Evolutionary conservation across 805 yeast genomes (phyloP), one percentile per base, ranked within the genome.

Genomic region (Lachancea meyersii): DNA sequence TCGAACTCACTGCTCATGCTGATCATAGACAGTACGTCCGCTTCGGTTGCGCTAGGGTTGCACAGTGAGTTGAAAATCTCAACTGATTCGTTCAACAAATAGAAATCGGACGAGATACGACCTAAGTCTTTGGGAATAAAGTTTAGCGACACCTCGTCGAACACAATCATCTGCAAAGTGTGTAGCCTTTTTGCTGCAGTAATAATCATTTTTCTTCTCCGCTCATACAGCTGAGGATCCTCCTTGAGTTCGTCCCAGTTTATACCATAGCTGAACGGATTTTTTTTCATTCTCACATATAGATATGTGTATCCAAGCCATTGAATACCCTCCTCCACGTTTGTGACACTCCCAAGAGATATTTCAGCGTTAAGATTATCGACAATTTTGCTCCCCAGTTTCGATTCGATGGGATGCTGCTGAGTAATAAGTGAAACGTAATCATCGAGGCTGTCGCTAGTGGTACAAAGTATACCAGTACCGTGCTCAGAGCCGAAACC

Each of bases 261-360:
- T 36, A 94, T 77, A 21, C 95, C 98, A 57, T 93, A 93, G 0
- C 84, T 82, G 58, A 88, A 81, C 2, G 99, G 98, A 50, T 88
- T 91, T 57, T 87, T 85, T 45, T 83, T 78, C 98, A 93, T 93
- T 45, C 99, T 70, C 3, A 91, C 97, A 66, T 77, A 82, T 76
- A 93, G 71, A 57, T 93, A 93, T 0, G 98, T 93, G 54, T 94
- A 93, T 3, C 98, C 97, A n/a, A 93, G 70, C 99, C 99, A 93
- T 49, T 82, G 86, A 1, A 93, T 83, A 44, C 89, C 99, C 65
- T 93, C 98, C 23, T 86, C 95, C 9, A 93, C 79, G 55, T 82
- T 89, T 1, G 97, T 87, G 1, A 93, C 97, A 0, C 95, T 89
- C 1, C 99, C 99, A 16, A 93, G 64, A 0, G 97, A 83, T 18